Base-by-base conservation (phyloP, 768 basidiomycete species). In the Lentinula guzmanii region DNA sequence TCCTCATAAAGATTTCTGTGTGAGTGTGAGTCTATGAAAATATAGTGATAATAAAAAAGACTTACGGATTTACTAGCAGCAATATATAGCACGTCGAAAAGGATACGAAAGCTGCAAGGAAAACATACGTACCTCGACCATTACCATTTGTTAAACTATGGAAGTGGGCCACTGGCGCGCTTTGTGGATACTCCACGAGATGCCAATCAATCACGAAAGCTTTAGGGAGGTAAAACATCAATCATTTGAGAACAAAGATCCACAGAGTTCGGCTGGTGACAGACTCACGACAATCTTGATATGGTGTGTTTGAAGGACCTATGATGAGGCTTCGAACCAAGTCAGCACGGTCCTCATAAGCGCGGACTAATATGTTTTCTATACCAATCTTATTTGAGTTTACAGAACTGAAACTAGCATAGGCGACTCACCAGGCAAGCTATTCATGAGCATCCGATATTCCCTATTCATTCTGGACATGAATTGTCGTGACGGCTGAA, bases 181-280 rank as follows among this genome's bases (percentile, higher is more conserved):
- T 84, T 65, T 86, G 85, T 50, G 87, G 93, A 70, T 89, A 97
- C 71, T 89, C 87, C 67, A 91, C 91, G 10, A 93, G 77, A 81
- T 87, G 85, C 91, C 91, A 93, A 73, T 98, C 95, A 61, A 97
- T 96, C 28, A 97, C 87, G 73, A 96, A 95, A 0, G 95, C 95
- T 18, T 93, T 92, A 71, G 8, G 28, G 9, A 18, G 9, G 21
- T 18, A 16, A 9, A 11, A 11, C 53, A 21, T 48, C 7, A 48
- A 6, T 34, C 24, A 35, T 18, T 41, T 3, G 31, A 28, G 28
- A 28, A 28, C 13, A 16, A n/a, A 37, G 37, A 21, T 33, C 6
- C n/a, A 16, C 37, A 37, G 18, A 21, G 15, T 11, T 24, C 16
- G 21, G 13, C 4, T n/a, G 3, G n/a, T 28, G 13, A 8, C 16